Base-by-base conservation (phyloP, 2,329 filamentous ascomycete genomes). In the Xylariaceae sp. region DNA sequence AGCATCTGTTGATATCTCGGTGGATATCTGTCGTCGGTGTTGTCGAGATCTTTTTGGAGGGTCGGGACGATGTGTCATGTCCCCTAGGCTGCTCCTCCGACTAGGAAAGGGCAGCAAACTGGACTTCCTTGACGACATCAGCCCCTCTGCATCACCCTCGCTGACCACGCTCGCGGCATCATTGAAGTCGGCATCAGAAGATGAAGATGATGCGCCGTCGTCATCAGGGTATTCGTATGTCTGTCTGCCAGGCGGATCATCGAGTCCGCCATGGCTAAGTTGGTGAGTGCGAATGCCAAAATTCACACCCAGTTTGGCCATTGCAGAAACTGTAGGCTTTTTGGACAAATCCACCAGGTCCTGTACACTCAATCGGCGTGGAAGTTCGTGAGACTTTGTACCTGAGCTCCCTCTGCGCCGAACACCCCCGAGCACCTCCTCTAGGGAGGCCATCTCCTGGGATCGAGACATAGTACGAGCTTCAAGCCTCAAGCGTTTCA, bases 241-340 rank as follows among this genome's bases (percentile, higher is more conserved):
- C 15, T 37, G 39, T 11, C 23, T 38, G n/a, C 44, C 29, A 7
- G 39, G 32, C 37, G 38, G 35, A 17, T 28, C 35, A 9, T 67
- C 63, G 4, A 84, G 63, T 9, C 82, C 70, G 16, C 76, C 72
- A 36, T 75, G 69, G 7, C 77, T 70, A 2, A 93, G 60, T 35
- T 77, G 76, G 43, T 88, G 82, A 3, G 84, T 88, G 43, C 80
- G 79, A 59, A 90, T 89, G 2, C 81, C 80, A 40, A 86, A 67
- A 44, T 67, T 83, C 15, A 84, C 68, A 3, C 79, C 79, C 30
- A 83, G 58, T 57, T 72, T 68, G 43, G 63, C 57, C 13, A 75
- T 52, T 12, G 60, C 57, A 4, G 65, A 64, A 15, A 75, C 65
- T 0, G 64, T 78, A 1, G 76, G 73, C 36, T 71, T 76, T 38